phyloP scores from a whole-genome alignment of 495 filamentous ascomycete species.

The Cairneyella variabilis region DNA sequence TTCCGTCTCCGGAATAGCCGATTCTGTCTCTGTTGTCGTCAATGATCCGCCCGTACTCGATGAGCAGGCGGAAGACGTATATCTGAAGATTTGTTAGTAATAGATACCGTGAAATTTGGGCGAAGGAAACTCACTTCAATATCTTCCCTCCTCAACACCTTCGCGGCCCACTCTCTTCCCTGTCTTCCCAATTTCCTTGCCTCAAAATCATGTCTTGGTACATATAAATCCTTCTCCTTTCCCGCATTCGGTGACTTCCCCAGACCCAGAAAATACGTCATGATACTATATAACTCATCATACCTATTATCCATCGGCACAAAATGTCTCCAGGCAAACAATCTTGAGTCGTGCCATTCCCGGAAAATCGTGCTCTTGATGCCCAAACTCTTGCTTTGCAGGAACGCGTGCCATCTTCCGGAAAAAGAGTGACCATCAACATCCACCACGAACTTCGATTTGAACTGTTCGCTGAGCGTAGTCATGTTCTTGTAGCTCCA shows the following conservation, averaged over 20 bases:
- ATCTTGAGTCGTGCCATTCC: constrained; percentile 72
- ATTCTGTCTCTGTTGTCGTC: constrained; percentile 63
- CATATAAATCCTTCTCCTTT: constrained; percentile 45
- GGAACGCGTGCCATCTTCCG: constrained; percentile 65
- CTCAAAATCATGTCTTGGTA: constrained; percentile 24
- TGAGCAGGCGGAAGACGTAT: constrained; percentile 61
- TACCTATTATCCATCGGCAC: constrained; percentile 79
- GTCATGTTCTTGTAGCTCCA: constrained; percentile 35
- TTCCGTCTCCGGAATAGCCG: constrained; percentile 41
- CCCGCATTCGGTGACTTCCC: constrained; percentile 29
- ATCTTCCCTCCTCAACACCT: constrained; percentile 62
- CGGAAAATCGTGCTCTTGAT: constrained; percentile 71
- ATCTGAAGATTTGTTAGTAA: constrained; percentile 30
- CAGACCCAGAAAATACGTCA: constrained; percentile 73
- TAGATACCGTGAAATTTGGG: background rate
- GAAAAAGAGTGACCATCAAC: constrained; percentile 73
- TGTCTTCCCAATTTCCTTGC: constrained; percentile 58
- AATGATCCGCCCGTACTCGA: constrained; percentile 66
- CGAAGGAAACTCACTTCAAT: constrained; percentile 41
- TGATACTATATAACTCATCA: constrained; percentile 67
- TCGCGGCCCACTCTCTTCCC: constrained; percentile 64
- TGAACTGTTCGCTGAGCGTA: constrained; percentile 54
- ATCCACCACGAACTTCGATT: constrained; percentile 60
- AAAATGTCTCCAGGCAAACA: constrained; percentile 70
- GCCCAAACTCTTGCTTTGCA: constrained; percentile 60